Conservation (phyloP, 2,329 filamentous ascomycete species). For the Claviceps purpurea region DNA sequence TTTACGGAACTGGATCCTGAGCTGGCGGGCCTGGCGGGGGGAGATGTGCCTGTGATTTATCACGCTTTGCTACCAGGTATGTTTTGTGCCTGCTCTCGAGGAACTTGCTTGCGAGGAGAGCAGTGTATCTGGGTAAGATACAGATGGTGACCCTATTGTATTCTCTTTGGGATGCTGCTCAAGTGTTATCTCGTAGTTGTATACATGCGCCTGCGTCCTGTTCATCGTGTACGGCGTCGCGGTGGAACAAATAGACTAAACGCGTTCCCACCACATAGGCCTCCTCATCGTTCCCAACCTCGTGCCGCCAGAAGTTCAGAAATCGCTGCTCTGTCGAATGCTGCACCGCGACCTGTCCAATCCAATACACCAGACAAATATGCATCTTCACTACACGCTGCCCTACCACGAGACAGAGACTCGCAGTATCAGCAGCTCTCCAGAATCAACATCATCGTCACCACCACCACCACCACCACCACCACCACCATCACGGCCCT, state of each 20-base stretch:
- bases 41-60: conserved; percentile 42
- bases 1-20: conserved; percentile 25
- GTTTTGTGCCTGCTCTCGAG: conserved; percentile 6
- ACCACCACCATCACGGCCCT: conserved; percentile 42
- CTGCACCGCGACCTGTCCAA: conserved; percentile 66
- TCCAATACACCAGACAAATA: conserved; percentile 67
- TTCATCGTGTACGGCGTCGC: not conserved
- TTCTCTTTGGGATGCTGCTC: too few relatives aligned
- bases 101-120: too few relatives aligned
- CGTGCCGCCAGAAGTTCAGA: conserved; percentile 56
- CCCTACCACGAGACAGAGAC: conserved; percentile 20
- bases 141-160: too few relatives aligned
- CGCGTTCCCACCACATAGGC: conserved; percentile 34
- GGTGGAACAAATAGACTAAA: not conserved
- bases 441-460: not conserved
- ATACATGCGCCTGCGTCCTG: not conserved
- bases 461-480: conserved; percentile 10
- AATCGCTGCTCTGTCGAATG: conserved; percentile 54
- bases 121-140: too few relatives aligned
- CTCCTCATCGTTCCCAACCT: conserved; percentile 66
- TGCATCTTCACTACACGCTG: conserved; percentile 71
- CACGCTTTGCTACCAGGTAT: conserved; percentile 57
- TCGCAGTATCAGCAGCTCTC: not conserved
- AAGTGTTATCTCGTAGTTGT: not conserved
- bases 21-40: conserved; percentile 17